Evolutionary conservation across 441 rosid genomes (phyloP).

Genomic region (Bruguiera hainesii): DNA sequence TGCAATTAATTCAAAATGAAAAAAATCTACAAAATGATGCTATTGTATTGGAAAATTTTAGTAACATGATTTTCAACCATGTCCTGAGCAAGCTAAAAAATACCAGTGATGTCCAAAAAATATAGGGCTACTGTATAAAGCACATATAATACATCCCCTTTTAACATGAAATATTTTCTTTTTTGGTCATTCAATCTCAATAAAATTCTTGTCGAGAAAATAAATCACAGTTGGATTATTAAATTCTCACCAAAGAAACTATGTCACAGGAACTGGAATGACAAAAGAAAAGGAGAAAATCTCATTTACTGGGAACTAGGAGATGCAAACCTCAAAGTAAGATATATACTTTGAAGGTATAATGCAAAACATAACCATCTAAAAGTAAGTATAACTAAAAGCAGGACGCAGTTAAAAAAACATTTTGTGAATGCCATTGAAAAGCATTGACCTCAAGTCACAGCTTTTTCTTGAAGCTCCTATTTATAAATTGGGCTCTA

Average conservation of each 20-base stretch:
- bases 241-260: neutral
- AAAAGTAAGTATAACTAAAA: neutral
- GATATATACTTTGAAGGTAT: neutral
- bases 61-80: neutral
- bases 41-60: neutral
- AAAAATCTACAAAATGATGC: neutral
- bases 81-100: neutral
- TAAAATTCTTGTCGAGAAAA: neutral
- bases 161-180: neutral
- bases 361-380: neutral
- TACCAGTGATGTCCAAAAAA: neutral
- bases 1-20: neutral
- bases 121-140: too few species aligned
- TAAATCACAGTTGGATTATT: neutral
- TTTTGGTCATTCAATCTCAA: neutral
- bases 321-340: neutral
- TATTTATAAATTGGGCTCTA: neutral
- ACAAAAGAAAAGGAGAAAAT: neutral
- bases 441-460: too few species aligned
- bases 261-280: neutral
- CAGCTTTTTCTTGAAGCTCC: too few species aligned
- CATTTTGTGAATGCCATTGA: too few species aligned
- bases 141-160: neutral
- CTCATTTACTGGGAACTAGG: neutral
- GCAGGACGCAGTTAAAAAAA: too few species aligned